A percentile compares a stretch with the other conserved stretches of the same genome.
phyloP scores from a whole-genome alignment of 768 basidiomycete genomes.

The Mycena venus region DNA sequence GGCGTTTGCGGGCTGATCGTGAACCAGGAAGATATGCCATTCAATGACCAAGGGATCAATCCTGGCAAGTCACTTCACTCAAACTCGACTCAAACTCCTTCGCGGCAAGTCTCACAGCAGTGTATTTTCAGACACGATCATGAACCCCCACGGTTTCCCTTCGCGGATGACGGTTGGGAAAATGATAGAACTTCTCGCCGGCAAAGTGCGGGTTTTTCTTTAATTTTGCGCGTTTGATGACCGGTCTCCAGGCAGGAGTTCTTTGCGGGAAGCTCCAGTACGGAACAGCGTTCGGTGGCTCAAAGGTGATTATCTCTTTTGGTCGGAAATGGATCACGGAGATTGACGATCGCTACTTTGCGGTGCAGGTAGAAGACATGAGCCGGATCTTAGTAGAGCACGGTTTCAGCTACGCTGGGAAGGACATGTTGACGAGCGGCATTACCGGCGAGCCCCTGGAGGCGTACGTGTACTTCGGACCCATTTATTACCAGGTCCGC shows the following conservation, averaged over 20 bases:
- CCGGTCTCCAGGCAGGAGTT: constrained; percentile 83
- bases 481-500: constrained; percentile 94
- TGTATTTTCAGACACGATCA: constrained; percentile 85
- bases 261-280: constrained; percentile 91
- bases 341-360: constrained; percentile 1
- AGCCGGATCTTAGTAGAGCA: constrained; percentile 93
- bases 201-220: constrained; percentile 73
- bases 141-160: constrained; percentile 99
- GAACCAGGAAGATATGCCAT: constrained; percentile 99
- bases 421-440: constrained; percentile 98
- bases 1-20: constrained; percentile 99
- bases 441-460: constrained; percentile 98
- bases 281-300: constrained; percentile 97
- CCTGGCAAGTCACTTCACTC: constrained; percentile 69
- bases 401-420: constrained; percentile 98
- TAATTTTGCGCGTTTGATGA: constrained; percentile 21
- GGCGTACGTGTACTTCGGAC: constrained; percentile 98
- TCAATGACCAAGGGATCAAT: constrained; percentile 96
- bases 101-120: background rate
- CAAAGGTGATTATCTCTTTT: constrained; percentile 71
- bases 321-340: background rate
- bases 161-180: constrained; percentile 99
- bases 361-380: constrained; percentile 92
- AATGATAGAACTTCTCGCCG: constrained; percentile 98
- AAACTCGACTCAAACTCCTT: constrained; percentile 3